phyloP scores from a whole-genome alignment of 176 grass and related monocot species.

The Rhynchospora breviuscula region DNA sequence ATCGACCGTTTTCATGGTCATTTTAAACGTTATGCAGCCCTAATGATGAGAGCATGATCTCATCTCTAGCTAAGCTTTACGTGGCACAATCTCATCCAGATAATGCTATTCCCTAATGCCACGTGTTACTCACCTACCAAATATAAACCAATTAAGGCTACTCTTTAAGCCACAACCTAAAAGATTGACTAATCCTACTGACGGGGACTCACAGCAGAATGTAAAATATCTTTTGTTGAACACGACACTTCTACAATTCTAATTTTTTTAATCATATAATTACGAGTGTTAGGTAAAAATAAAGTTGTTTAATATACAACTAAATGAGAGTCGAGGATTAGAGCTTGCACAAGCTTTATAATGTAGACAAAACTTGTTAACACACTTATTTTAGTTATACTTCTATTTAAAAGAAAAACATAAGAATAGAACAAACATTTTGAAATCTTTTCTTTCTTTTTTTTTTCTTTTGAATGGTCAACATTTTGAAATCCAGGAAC shows the following conservation, averaged over 20 bases:
- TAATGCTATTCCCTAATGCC: background rate
- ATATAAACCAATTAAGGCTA: background rate
- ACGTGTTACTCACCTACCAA: background rate
- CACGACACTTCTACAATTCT: background rate
- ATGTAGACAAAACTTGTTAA: background rate
- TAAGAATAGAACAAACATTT: too few species aligned
- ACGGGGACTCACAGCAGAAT: background rate
- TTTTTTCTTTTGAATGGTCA: too few species aligned
- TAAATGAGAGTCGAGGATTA: background rate
- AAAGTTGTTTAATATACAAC: background rate
- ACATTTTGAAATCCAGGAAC: too few species aligned
- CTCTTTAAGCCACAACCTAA: background rate
- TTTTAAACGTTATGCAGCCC: too few species aligned
- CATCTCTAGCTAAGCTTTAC: background rate
- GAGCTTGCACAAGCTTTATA: background rate
- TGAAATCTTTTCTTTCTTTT: too few species aligned
- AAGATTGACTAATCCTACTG: background rate
- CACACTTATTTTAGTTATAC: background rate
- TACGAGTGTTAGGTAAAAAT: background rate
- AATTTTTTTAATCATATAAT: background rate
- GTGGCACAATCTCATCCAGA: background rate
- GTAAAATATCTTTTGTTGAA: constrained; percentile 9
- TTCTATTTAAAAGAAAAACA: too few species aligned
- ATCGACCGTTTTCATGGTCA: too few species aligned
- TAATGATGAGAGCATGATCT: constrained; percentile 12